Evolutionary conservation across 441 rosid species (phyloP), one percentile per base, ranked within the genome.

Genomic region (Pelargonium citronellum): DNA sequence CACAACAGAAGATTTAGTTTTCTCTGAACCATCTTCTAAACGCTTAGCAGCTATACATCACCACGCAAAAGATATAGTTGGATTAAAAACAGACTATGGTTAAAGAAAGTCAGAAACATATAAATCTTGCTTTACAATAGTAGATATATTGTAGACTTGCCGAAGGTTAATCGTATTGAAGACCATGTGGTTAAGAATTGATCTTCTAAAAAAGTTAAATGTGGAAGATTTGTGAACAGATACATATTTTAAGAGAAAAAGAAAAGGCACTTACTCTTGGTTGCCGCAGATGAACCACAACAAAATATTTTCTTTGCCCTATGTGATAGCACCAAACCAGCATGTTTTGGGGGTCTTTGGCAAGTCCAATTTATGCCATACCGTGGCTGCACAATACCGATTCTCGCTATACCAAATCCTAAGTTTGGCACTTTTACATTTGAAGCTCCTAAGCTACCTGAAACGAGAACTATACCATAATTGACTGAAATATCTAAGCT

Each of bases 401-500:
- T 74, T 67, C 72, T 83, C 67, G 72, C 77, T 62, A 73, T 73
- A 55, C 82, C 72, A 44, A 80, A 77, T 41, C 78, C 80, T 58
- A 76, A 67, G 19, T 79, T 78, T 1, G 78, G 72, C 55, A 81
- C 69, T 75, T 82, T 84, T 58, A 83, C 24, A 70, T 83, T 82
- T 62, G 87, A 77, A 70, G 75, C 83, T 75, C 90, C 87, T 73
- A 90, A 76, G 81, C 87, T 82, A 84, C 91, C 95, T 88, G 88
- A 71, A 82, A 69, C 34, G 73, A 70, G 27, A 72, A 73, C 15
- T 37, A 22, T n/a, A 30, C 43, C n/a, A 41, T 24, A 70, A 34
- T 57, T 47, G 19, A 67, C 13, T 64, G 34, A 20, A 51, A 20
- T 39, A 49, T 7, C 13, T 60, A 20, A 69, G 15, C 57, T 5